Evolutionary conservation across 345 rosid genomes (phyloP).

Genomic region (Xanthoceras sorbifolium): DNA sequence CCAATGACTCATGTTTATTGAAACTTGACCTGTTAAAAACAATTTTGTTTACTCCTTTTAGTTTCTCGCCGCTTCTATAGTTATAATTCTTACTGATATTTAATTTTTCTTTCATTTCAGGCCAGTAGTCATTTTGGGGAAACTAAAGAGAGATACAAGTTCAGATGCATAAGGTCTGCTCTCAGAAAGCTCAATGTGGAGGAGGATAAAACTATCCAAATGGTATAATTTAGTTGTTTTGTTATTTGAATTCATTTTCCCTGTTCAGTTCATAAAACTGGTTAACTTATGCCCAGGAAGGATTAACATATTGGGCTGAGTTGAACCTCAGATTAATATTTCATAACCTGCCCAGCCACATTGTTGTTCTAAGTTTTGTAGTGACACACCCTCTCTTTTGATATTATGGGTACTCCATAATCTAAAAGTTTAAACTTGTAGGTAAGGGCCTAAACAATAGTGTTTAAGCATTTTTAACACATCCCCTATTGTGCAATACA

Average conservation of each 20-base stretch:
- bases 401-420: background rate
- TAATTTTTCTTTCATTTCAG: slow-evolving; percentile 29
- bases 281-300: background rate
- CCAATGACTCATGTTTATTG: background rate
- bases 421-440: background rate
- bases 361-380: slow-evolving; percentile 1
- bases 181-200: slow-evolving; percentile 46
- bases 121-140: slow-evolving; percentile 50
- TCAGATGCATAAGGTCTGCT: slow-evolving; percentile 45
- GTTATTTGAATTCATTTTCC: background rate
- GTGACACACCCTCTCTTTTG: background rate
- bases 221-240: slow-evolving; percentile 42
- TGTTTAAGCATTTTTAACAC: background rate
- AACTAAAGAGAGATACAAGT: slow-evolving; percentile 42
- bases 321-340: background rate
- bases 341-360: background rate
- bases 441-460: background rate
- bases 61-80: background rate
- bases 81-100: background rate
- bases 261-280: background rate
- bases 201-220: slow-evolving; percentile 40
- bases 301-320: background rate
- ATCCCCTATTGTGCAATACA: background rate
- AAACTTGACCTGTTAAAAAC: background rate
- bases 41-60: background rate